These are phyloP conservation scores for Cercospora sp. DNA, from an alignment of 2,329 filamentous ascomycete genomes.

Conservation along the genomic window DNA sequence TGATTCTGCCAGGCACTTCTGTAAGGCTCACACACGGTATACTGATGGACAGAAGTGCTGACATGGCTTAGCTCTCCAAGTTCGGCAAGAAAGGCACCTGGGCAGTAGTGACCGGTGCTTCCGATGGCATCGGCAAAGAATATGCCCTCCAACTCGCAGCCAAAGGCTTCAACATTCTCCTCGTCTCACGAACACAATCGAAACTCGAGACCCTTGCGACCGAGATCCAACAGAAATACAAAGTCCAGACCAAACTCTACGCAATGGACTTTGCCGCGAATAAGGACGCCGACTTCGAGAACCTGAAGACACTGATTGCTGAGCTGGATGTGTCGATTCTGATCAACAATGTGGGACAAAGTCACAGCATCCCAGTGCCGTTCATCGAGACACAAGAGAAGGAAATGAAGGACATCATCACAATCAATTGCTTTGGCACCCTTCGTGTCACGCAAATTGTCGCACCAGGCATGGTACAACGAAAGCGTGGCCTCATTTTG, in stretches of 20 bases:
- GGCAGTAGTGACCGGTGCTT: constrained; percentile 92
- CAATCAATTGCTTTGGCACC: constrained; percentile 91
- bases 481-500: constrained; percentile 83
- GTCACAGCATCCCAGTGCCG: constrained; percentile 86
- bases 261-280: constrained; percentile 91
- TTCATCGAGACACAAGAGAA: constrained; percentile 77
- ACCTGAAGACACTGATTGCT: constrained; percentile 66
- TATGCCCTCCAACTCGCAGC: constrained; percentile 85
- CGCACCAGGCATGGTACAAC: constrained; percentile 78
- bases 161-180: constrained; percentile 91
- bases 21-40: constrained; percentile 38
- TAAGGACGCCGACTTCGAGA: constrained; percentile 75
- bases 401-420: constrained; percentile 87
- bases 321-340: constrained; percentile 75
- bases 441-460: constrained; percentile 84
- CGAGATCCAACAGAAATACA: constrained; percentile 72
- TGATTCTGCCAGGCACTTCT: constrained; percentile 50
- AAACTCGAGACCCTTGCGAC: constrained; percentile 78
- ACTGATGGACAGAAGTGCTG: neutral
- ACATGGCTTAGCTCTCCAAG: constrained; percentile 66
- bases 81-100: constrained; percentile 91
- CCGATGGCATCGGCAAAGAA: constrained; percentile 95
- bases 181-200: constrained; percentile 91
- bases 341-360: constrained; percentile 95
- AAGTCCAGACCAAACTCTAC: constrained; percentile 71